Evolutionary conservation across 169 alveolate species (phyloP).

Genomic region (Babesia ovis): DNA sequence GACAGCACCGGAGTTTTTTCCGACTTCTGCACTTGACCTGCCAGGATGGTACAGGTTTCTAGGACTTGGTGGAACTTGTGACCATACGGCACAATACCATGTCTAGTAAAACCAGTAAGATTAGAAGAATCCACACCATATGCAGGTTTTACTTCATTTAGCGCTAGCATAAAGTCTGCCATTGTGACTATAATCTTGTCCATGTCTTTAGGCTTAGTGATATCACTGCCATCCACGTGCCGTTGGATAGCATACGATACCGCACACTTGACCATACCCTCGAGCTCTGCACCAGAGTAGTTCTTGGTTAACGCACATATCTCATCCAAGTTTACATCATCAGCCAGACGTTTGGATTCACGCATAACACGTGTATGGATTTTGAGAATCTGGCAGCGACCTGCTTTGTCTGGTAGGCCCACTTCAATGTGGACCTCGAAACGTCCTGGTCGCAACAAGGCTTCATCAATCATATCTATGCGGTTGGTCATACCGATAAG

Average conservation of each 20-base stretch:
- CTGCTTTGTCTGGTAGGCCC: slow-evolving; percentile 96
- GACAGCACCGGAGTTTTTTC: slow-evolving; percentile 88
- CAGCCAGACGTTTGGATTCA: slow-evolving; percentile 75
- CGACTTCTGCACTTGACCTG: slow-evolving; percentile 83
- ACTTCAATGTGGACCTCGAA: slow-evolving; percentile 98
- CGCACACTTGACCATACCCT: slow-evolving; percentile 92
- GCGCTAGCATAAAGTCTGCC: slow-evolving; percentile 92
- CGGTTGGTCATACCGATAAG: slow-evolving; percentile 99
- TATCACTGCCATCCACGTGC: slow-evolving; percentile 81
- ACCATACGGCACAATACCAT: slow-evolving; percentile 91
- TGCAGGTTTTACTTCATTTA: slow-evolving; percentile 95
- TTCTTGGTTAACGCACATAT: slow-evolving; percentile 94
- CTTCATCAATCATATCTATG: slow-evolving; percentile 98
- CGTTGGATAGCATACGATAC: slow-evolving; percentile 93
- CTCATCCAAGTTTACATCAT: slow-evolving; percentile 90
- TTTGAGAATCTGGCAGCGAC: slow-evolving; percentile 95
- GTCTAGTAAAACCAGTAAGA: slow-evolving; percentile 78
- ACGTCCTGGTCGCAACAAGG: slow-evolving; percentile 98
- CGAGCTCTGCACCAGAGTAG: slow-evolving; percentile 99
- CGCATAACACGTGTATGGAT: slow-evolving; percentile 96
- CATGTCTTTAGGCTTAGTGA: slow-evolving; percentile 80
- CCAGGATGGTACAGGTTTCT: slow-evolving; percentile 76
- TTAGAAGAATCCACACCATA: slow-evolving; percentile 88
- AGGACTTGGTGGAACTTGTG: slow-evolving; percentile 83
- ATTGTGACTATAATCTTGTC: slow-evolving; percentile 78